Evolutionary conservation across 83 land plant genomes (phyloP).

Genomic region (Thuja plicata): DNA sequence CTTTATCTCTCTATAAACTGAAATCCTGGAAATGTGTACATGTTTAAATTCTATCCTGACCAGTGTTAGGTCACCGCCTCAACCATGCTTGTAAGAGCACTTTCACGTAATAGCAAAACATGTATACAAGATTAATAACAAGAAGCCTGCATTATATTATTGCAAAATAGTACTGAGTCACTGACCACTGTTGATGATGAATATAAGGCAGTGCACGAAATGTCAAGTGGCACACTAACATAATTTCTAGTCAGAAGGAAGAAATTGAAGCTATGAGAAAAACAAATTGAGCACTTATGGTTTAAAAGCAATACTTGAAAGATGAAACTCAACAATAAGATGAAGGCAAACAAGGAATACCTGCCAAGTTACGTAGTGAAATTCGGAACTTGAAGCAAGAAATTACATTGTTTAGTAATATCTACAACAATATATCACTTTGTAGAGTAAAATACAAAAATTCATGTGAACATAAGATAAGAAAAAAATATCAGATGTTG

Average conservation of each 20-base stretch:
- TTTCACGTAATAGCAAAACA: background rate
- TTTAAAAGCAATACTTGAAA: background rate
- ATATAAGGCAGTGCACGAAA: background rate
- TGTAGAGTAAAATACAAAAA: background rate
- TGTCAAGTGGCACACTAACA: background rate
- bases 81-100: background rate
- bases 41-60: background rate
- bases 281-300: background rate
- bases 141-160: background rate
- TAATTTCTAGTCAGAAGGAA: background rate
- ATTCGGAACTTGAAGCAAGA: background rate
- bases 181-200: background rate
- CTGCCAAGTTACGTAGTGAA: background rate
- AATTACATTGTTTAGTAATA: background rate
- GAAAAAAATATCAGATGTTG: background rate
- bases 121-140: background rate
- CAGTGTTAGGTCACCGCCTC: background rate
- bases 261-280: background rate
- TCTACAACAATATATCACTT: background rate
- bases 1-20: background rate
- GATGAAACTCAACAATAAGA: background rate
- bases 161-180: background rate
- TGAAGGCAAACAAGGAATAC: background rate
- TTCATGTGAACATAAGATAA: background rate
- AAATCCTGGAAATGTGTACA: background rate